Evolutionary conservation across 2,329 filamentous ascomycete genomes (phyloP).

Genomic region (Bipolaris bicolor): DNA sequence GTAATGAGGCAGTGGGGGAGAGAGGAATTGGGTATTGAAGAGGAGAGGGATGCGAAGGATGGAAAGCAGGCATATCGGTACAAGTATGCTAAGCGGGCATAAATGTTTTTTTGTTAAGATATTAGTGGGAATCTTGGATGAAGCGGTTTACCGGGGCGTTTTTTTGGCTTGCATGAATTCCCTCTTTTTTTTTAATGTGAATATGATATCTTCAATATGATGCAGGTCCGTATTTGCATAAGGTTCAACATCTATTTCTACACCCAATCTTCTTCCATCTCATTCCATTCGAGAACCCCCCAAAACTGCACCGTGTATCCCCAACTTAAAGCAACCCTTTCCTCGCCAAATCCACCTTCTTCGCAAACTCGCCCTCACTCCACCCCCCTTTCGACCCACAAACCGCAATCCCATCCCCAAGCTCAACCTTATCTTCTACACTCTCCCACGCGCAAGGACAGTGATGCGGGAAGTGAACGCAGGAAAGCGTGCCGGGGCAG

Average conservation of each 20-base stretch:
- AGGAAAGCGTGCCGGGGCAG: conserved; percentile 91
- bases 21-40: conserved; percentile 40
- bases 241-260: too few species aligned
- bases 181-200: too few species aligned
- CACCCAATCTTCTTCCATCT: too few species aligned
- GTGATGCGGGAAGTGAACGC: conserved; percentile 95
- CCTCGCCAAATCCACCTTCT: conserved; percentile 79
- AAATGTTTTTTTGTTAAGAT: not conserved
- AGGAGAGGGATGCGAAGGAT: conserved; percentile 29
- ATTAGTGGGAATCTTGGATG: not conserved
- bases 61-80: conserved; percentile 40
- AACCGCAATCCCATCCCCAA: conserved; percentile 73
- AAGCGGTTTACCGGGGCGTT: not conserved
- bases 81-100: conserved; percentile 32
- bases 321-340: conserved; percentile 71
- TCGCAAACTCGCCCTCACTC: conserved; percentile 70
- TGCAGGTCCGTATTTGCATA: too few species aligned
- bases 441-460: conserved; percentile 84
- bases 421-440: conserved; percentile 70
- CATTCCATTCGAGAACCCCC: too few species aligned
- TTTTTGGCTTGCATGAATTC: not conserved
- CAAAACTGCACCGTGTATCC: too few species aligned
- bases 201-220: too few species aligned
- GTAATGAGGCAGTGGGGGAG: conserved; percentile 47
- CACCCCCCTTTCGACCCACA: conserved; percentile 79